Evolutionary conservation across 164 flowering plant genomes (phyloP).

Genomic region (Liriodendron chinense): DNA sequence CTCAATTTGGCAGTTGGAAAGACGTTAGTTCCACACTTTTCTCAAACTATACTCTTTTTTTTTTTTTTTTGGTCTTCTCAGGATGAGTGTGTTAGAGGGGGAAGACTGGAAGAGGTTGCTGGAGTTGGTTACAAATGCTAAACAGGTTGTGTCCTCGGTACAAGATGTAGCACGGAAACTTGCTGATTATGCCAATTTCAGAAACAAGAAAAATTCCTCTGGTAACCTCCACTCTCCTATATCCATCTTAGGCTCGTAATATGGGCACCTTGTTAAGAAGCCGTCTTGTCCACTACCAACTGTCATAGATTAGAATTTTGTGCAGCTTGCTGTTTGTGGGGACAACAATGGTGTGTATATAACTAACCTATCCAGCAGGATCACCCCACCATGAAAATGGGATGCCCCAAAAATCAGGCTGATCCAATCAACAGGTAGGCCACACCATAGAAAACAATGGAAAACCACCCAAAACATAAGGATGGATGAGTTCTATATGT

Average conservation of each 20-base stretch:
- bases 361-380: too few relatives aligned
- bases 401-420: too few relatives aligned
- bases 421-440: too few relatives aligned
- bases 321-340: too few relatives aligned
- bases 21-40: background rate
- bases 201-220: slow-evolving; percentile 29
- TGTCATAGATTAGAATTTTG: too few relatives aligned
- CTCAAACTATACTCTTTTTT: background rate
- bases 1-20: background rate
- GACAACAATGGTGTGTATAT: too few relatives aligned
- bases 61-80: slow-evolving; percentile 11
- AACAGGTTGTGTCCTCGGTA: slow-evolving; percentile 80
- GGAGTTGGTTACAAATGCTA: slow-evolving; percentile 84
- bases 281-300: too few relatives aligned
- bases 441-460: too few relatives aligned
- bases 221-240: slow-evolving; percentile 35
- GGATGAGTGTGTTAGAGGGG: slow-evolving; percentile 71
- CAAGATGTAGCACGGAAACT: slow-evolving; percentile 83
- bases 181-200: slow-evolving; percentile 75
- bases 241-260: background rate
- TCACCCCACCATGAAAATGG: too few relatives aligned
- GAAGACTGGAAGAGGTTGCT: slow-evolving; percentile 75
- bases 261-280: too few relatives aligned
- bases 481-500: too few relatives aligned
- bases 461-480: too few relatives aligned